Percentiles rank a stretch among this genome's conserved stretches.
These are phyloP conservation scores for Pelargonium nanum DNA, from an alignment of 345 rosid species.

Conservation along the genomic window DNA sequence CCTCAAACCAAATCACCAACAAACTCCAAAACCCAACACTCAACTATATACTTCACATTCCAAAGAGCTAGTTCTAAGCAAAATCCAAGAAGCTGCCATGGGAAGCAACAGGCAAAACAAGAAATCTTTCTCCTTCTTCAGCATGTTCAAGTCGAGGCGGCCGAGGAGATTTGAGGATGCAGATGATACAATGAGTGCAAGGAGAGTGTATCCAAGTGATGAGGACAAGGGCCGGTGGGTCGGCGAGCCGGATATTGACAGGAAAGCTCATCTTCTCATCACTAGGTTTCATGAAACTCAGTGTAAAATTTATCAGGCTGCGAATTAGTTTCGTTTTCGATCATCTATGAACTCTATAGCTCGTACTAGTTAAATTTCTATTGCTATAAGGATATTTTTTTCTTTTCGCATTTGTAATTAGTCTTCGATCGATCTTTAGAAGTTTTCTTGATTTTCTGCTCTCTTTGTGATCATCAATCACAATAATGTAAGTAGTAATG, in stretches of 20 bases:
- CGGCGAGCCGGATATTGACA: conserved; percentile 38
- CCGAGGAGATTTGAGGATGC: not conserved
- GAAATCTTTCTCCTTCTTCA: conserved; percentile 20
- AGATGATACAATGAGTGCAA: not conserved
- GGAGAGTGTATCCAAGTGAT: conserved; percentile 25
- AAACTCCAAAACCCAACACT: not conserved
- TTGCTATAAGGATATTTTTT: no score
- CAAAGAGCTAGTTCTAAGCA: no score
- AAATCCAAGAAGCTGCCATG: conserved; percentile 10
- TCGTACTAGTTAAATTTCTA: no score
- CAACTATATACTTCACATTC: not conserved
- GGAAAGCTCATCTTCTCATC: conserved; percentile 39
- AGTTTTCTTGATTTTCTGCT: no score
- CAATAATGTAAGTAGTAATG: no score
- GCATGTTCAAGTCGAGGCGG: conserved; percentile 28
- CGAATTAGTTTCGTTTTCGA: no score
- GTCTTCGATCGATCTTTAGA: no score
- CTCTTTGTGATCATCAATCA: no score
- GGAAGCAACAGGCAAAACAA: conserved; percentile 27
- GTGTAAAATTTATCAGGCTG: not conserved
- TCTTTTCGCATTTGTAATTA: no score
- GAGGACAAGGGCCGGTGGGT: conserved; percentile 27
- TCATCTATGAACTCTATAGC: no score
- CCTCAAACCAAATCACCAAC: not conserved
- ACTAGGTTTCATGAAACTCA: conserved; percentile 40